Evolutionary conservation across 2,329 filamentous ascomycete genomes (phyloP).

Genomic region (Phyllosticta paracitricarpa): DNA sequence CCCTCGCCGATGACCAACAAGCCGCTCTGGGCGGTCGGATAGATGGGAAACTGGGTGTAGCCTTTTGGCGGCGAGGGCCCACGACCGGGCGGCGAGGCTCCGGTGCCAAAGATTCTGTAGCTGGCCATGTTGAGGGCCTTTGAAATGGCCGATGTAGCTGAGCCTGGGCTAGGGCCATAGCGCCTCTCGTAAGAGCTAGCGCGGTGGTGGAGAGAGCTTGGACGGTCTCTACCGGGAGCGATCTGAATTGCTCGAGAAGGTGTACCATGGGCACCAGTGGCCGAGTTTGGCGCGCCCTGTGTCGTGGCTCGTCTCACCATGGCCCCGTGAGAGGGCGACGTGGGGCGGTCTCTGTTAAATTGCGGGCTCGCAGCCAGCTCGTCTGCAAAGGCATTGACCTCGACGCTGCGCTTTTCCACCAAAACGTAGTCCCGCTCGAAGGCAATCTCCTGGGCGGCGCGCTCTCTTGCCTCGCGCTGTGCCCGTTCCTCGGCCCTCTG

Average conservation of each 20-base stretch:
- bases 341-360: slow-evolving; percentile 33
- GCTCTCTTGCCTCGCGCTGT: slow-evolving; percentile 43
- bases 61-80: slow-evolving; percentile 64
- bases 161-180: slow-evolving; percentile 62
- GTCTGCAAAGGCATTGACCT: slow-evolving; percentile 95
- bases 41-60: slow-evolving; percentile 75
- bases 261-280: slow-evolving; percentile 57
- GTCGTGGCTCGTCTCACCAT: slow-evolving; percentile 70
- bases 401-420: slow-evolving; percentile 88
- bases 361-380: slow-evolving; percentile 79
- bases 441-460: slow-evolving; percentile 73
- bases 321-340: slow-evolving; percentile 48
- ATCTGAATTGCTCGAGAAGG: slow-evolving; percentile 69
- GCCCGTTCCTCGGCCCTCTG: slow-evolving; percentile 28
- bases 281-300: slow-evolving; percentile 59
- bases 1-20: slow-evolving; percentile 55
- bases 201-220: slow-evolving; percentile 56
- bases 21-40: slow-evolving; percentile 60
- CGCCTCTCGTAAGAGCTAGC: slow-evolving; percentile 73
- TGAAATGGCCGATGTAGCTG: slow-evolving; percentile 81
- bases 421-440: slow-evolving; percentile 93
- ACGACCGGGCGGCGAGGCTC: slow-evolving; percentile 50
- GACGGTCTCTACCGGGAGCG: slow-evolving; percentile 52
- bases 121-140: slow-evolving; percentile 95
- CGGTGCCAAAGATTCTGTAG: slow-evolving; percentile 61